These are phyloP conservation scores for Pythium periplocum DNA, from an alignment of 352 stramenopile genomes.

Conservation along the genomic window DNA sequence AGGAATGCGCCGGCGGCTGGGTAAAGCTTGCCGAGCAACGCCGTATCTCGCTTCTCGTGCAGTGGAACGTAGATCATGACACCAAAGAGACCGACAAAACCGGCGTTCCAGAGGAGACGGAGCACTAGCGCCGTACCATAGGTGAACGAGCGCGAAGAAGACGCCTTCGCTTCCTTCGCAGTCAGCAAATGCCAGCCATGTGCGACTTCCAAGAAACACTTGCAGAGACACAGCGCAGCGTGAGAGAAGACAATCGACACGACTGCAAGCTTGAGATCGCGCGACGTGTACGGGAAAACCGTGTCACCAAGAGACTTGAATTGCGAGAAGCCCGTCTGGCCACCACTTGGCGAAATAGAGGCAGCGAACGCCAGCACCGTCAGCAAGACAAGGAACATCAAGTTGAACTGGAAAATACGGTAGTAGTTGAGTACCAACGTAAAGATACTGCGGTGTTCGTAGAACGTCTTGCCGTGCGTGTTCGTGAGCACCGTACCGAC, in stretches of 20 bases:
- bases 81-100: conserved; percentile 29
- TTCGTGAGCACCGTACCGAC: conserved; percentile 19
- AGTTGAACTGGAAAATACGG: conserved; percentile 53
- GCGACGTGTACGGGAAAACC: conserved; percentile 24
- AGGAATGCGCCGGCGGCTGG: conserved; percentile 15
- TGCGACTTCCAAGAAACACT: conserved; percentile 29
- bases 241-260: conserved; percentile 30
- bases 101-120: conserved; percentile 31
- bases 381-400: conserved; percentile 37
- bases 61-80: conserved; percentile 31
- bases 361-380: conserved; percentile 27
- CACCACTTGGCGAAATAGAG: conserved; percentile 27
- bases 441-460: conserved; percentile 38
- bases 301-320: conserved; percentile 25
- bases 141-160: conserved; percentile 32
- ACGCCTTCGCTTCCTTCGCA: conserved; percentile 18
- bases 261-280: conserved; percentile 35
- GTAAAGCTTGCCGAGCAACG: conserved; percentile 16
- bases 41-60: conserved; percentile 17
- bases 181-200: conserved; percentile 34
- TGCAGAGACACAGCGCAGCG: conserved; percentile 21
- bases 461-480: conserved; percentile 32
- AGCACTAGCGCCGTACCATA: conserved; percentile 32
- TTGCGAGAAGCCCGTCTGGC: conserved; percentile 25
- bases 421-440: conserved; percentile 39